Conservation (phyloP, 768 basidiomycete species). For the Naematelia aurantialba region DNA sequence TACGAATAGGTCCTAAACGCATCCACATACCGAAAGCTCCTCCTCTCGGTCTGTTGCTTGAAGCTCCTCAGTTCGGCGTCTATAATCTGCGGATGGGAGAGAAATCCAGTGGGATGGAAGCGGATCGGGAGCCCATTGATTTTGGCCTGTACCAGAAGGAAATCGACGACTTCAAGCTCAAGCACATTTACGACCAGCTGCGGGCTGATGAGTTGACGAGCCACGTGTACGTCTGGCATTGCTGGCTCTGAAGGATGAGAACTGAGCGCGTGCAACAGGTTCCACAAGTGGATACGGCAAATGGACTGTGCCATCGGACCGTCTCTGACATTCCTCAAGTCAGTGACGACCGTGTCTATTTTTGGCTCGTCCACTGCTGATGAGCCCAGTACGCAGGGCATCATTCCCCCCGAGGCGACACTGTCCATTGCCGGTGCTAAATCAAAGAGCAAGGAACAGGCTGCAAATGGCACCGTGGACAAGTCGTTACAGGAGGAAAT, state of each 20-base stretch:
- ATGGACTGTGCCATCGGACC: constrained; percentile 29
- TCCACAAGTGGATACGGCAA: constrained; percentile 43
- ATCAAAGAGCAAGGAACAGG: constrained; percentile 21
- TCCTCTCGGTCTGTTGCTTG: constrained; percentile 83
- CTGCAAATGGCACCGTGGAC: constrained; percentile 9
- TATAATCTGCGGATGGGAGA: constrained; percentile 50
- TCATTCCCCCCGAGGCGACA: constrained; percentile 68
- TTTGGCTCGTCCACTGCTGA: neutral
- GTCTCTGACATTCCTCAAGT: constrained; percentile 72
- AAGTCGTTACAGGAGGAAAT: constrained; percentile 10
- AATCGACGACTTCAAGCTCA: constrained; percentile 79
- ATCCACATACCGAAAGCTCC: constrained; percentile 95
- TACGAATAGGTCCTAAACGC: constrained; percentile 54
- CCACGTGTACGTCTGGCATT: constrained; percentile 61
- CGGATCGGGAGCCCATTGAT: constrained; percentile 37
- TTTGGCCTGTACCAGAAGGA: constrained; percentile 61
- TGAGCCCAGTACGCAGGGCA: constrained; percentile 68
- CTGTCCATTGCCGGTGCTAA: constrained; percentile 59
- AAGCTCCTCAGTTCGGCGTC: constrained; percentile 56
- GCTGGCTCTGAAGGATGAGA: constrained; percentile 1
- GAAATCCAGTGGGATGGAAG: constrained; percentile 23
- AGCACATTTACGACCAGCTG: constrained; percentile 81
- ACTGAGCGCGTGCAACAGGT: constrained; percentile 19
- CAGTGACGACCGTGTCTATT: constrained; percentile 54
- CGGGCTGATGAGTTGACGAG: constrained; percentile 73